A percentile compares a stretch with the other conserved stretches of the same genome.
phyloP scores from a whole-genome alignment of 2,329 filamentous ascomycete genomes.

The Zymoseptoria tritici region DNA sequence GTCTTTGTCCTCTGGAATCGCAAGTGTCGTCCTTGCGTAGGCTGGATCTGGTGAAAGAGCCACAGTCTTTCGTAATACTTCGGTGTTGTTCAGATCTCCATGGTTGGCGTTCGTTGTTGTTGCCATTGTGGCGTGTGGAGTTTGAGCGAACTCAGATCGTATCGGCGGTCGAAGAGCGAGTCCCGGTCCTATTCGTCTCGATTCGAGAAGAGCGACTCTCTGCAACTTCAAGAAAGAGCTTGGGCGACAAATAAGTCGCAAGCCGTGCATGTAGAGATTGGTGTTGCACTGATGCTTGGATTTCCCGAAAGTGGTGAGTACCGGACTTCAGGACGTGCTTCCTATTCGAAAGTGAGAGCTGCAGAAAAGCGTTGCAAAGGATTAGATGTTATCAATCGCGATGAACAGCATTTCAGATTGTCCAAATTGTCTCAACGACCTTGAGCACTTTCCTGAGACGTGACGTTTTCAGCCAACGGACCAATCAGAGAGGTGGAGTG shows the following conservation, averaged over 20 bases:
- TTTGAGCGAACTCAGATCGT: neutral
- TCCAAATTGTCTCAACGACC: neutral
- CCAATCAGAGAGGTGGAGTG: neutral
- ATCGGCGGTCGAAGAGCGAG: neutral
- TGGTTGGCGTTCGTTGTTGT: neutral
- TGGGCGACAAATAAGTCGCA: neutral
- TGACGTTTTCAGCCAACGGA: neutral
- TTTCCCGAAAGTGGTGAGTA: too few relatives aligned
- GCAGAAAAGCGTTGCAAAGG: too few relatives aligned
- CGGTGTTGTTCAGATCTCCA: slow-evolving; percentile 23
- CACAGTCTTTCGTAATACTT: slow-evolving; percentile 12
- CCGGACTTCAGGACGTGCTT: neutral
- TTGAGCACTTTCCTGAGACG: neutral
- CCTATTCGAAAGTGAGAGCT: too few relatives aligned
- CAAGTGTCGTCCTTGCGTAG: slow-evolving; percentile 30
- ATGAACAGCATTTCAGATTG: too few relatives aligned
- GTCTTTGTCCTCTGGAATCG: slow-evolving; percentile 42
- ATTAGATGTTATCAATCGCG: too few relatives aligned
- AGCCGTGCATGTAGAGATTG: neutral
- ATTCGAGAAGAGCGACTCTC: neutral
- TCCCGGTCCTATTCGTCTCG: neutral
- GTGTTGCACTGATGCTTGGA: too few relatives aligned
- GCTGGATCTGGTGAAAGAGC: slow-evolving; percentile 9
- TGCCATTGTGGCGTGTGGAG: neutral
- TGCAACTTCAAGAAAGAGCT: neutral